Conservation (phyloP, 2,329 filamentous ascomycete genomes). For the Botryotinia globosa region DNA sequence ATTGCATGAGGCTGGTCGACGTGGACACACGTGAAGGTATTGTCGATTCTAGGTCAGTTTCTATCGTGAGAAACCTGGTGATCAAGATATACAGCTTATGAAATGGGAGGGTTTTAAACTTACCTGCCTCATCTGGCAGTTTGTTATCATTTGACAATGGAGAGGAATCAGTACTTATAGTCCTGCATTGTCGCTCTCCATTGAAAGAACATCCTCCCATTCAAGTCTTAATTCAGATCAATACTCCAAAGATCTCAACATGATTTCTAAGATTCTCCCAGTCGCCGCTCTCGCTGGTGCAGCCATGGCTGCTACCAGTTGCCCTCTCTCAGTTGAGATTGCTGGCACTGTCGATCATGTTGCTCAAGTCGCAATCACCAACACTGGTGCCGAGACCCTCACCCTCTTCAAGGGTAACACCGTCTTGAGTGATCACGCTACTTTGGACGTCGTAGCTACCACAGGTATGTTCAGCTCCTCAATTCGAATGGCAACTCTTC, state of each 20-base stretch:
- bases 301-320: constrained; percentile 27
- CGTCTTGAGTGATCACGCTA: constrained; percentile 28
- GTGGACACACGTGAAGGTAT: not conserved
- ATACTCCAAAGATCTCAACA: constrained; percentile 18
- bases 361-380: constrained; percentile 29
- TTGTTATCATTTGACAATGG: not conserved
- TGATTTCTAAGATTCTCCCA: constrained; percentile 30
- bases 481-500: not conserved
- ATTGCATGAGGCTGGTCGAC: not conserved
- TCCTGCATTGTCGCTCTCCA: not conserved
- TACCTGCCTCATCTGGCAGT: constrained; percentile 7
- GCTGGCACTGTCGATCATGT: constrained; percentile 25
- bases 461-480: constrained; percentile 22
- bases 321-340: constrained; percentile 31
- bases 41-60: not conserved
- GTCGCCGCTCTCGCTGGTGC: constrained; percentile 28
- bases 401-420: constrained; percentile 34
- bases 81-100: not conserved
- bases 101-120: not conserved
- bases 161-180: constrained; percentile 5
- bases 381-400: constrained; percentile 28
- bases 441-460: constrained; percentile 27
- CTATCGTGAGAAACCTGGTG: not conserved
- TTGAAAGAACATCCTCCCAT: not conserved
- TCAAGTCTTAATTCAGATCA: constrained; percentile 10